Base-by-base conservation (phyloP, 495 filamentous ascomycete species). In the Hamigera avellanea region DNA sequence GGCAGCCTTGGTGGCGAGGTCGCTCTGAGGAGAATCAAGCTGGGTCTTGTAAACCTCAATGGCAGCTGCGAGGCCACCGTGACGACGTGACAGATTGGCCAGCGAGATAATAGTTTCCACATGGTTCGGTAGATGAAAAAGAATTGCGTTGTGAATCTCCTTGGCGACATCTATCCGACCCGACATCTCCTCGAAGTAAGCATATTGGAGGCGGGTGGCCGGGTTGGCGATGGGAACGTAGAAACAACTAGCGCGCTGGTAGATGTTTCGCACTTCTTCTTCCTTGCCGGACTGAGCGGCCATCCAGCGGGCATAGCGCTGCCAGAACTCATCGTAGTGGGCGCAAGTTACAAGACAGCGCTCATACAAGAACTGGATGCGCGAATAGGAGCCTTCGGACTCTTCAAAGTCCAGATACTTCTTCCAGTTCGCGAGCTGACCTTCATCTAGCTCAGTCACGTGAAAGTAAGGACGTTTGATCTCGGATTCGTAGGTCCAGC, bases 381-480 rank as follows among this genome's bases (percentile, higher is more conserved):
- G 72, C 6, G 61, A 49, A 42, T 80, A 93, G 33, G 86, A 75
- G 21, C 81, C 82, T 56, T 94, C 84, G 1, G 65, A 59, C 60
- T 99, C 91, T 52, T 99, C 93, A 47, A 94, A 95, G 48, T 96
- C 88, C 13, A 99, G 78, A 52, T 96, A 99, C 48, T 89, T 94
- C 37, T 81, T 70, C 91, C 91, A 99, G 59, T 94, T 95, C n/a
- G 62, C 62, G 12, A 99, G 64, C 53, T 96, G 85, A 5, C 72
- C 61, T 41, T 89, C 79, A 47, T 95, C 87, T 8, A 96, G 66
- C 45, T 94, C 87, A 2, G 83, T 93, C 21, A 95, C 86, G 52
- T 95, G 87, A 70, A 95, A 99, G 52, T 96, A 99, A 0, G 88
- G 87, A 2, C 93, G 78, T 65, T 95, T 96, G 53, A 96, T 81